phyloP scores from a whole-genome alignment of 176 grass and related monocot species.

The Rhynchospora breviuscula region DNA sequence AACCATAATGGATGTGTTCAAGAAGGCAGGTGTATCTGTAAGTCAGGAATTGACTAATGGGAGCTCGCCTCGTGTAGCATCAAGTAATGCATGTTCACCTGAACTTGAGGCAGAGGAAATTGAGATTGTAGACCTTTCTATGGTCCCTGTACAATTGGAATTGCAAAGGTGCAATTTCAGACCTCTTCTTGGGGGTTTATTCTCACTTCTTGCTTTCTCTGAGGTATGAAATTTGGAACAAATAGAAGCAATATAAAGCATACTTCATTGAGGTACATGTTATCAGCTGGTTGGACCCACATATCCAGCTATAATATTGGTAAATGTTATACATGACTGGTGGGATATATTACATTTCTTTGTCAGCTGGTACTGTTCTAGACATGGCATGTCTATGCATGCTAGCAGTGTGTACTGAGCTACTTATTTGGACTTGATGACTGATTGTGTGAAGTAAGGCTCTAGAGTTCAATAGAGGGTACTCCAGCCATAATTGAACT shows the following conservation, averaged over 20 bases:
- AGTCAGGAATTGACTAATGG: constrained; percentile 53
- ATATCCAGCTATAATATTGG: not conserved
- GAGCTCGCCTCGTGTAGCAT: constrained; percentile 39
- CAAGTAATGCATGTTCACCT: constrained; percentile 16
- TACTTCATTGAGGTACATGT: not conserved
- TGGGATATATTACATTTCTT: not conserved
- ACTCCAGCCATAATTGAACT: not conserved
- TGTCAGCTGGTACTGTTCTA: not conserved
- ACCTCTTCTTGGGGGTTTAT: constrained; percentile 52
- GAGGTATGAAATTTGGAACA: constrained; percentile 38
- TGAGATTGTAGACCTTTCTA: constrained; percentile 61
- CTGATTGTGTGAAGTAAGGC: not conserved
- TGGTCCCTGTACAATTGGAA: constrained; percentile 54
- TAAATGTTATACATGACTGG: not conserved
- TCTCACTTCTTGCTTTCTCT: constrained; percentile 66
- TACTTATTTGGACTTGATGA: not conserved
- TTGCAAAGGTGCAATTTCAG: constrained; percentile 84
- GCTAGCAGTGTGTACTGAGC: not conserved
- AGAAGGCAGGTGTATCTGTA: constrained; percentile 55
- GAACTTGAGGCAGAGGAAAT: constrained; percentile 50
- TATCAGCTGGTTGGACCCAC: not conserved
- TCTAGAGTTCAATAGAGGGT: not conserved
- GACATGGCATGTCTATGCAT: not conserved
- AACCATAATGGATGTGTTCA: constrained; percentile 66
- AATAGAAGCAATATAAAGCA: not conserved